phyloP scores from a whole-genome alignment of 2,329 filamentous ascomycete species.

The Cladosporium sp. region DNA sequence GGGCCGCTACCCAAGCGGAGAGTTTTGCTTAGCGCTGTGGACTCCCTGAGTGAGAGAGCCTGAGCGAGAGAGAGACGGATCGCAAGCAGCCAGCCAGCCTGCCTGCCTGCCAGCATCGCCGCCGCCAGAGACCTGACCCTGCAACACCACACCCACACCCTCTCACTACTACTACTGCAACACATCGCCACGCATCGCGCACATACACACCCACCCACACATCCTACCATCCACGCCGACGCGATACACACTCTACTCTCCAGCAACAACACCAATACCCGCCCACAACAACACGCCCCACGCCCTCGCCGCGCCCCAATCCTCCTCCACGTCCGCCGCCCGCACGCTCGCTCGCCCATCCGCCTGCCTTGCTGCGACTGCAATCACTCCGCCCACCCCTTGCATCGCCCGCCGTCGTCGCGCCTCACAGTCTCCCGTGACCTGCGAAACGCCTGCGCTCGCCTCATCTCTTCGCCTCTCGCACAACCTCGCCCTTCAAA shows the following conservation, averaged over 20 bases:
- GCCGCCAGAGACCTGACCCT: background rate
- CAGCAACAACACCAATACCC: background rate
- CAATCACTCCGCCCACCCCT: slow-evolving; percentile 3
- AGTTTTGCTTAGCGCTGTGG: slow-evolving; percentile 13
- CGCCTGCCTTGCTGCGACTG: slow-evolving; percentile 7
- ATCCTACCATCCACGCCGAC: background rate
- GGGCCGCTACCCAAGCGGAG: background rate
- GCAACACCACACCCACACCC: background rate
- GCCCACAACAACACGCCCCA: background rate
- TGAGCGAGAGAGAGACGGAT: background rate
- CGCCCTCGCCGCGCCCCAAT: background rate
- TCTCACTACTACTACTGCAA: background rate
- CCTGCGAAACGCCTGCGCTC: slow-evolving; percentile 7
- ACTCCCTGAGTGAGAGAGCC: background rate
- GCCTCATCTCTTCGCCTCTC: slow-evolving; percentile 5
- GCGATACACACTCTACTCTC: background rate
- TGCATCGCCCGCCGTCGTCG: slow-evolving; percentile 9
- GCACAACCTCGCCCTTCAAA: slow-evolving; percentile 24
- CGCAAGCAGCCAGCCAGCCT: background rate
- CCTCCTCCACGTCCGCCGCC: background rate
- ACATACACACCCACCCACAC: background rate
- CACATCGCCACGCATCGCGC: background rate
- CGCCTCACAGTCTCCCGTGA: slow-evolving; percentile 7
- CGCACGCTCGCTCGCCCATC: background rate
- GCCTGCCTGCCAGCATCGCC: background rate